phyloP scores from a whole-genome alignment of 2,329 filamentous ascomycete species.

The Ploettnerulaceae sp. region DNA sequence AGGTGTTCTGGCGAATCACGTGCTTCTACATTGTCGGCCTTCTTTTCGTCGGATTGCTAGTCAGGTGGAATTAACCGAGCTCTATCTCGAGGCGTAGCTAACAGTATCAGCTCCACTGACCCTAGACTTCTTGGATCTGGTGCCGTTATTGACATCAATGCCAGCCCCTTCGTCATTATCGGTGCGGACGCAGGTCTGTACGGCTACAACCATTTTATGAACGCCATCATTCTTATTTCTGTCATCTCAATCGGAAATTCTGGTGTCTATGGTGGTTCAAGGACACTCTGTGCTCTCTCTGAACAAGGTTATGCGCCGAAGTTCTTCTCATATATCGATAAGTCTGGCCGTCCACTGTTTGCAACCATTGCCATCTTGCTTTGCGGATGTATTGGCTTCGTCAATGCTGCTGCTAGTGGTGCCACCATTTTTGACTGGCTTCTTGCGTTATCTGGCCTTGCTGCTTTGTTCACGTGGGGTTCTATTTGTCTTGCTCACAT shows the following conservation, averaged over 20 bases:
- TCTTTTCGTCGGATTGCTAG: slow-evolving; percentile 72
- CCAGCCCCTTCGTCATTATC: slow-evolving; percentile 89
- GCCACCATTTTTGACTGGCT: slow-evolving; percentile 56
- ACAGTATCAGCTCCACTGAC: slow-evolving; percentile 55
- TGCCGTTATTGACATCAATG: slow-evolving; percentile 56
- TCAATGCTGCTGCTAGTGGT: slow-evolving; percentile 42
- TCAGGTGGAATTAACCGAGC: slow-evolving; percentile 35
- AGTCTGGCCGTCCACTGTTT: slow-evolving; percentile 66
- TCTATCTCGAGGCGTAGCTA: background rate
- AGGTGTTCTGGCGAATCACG: slow-evolving; percentile 89
- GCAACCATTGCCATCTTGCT: slow-evolving; percentile 47
- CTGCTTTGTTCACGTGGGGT: slow-evolving; percentile 70
- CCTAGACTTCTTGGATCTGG: slow-evolving; percentile 53
- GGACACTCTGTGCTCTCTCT: slow-evolving; percentile 81
- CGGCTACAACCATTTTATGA: slow-evolving; percentile 81
- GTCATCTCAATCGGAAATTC: slow-evolving; percentile 89
- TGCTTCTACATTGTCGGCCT: slow-evolving; percentile 85
- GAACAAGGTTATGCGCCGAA: slow-evolving; percentile 78
- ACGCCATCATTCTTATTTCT: slow-evolving; percentile 83
- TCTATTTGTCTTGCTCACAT: slow-evolving; percentile 61
- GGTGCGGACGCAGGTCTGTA: slow-evolving; percentile 80
- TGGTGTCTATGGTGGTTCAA: slow-evolving; percentile 82
- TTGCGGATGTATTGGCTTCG: slow-evolving; percentile 54
- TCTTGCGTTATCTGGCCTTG: slow-evolving; percentile 64
- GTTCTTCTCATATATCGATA: slow-evolving; percentile 74